Base-by-base conservation (phyloP, 1,139 yeast species). In the Candida frijolesensis region DNA sequence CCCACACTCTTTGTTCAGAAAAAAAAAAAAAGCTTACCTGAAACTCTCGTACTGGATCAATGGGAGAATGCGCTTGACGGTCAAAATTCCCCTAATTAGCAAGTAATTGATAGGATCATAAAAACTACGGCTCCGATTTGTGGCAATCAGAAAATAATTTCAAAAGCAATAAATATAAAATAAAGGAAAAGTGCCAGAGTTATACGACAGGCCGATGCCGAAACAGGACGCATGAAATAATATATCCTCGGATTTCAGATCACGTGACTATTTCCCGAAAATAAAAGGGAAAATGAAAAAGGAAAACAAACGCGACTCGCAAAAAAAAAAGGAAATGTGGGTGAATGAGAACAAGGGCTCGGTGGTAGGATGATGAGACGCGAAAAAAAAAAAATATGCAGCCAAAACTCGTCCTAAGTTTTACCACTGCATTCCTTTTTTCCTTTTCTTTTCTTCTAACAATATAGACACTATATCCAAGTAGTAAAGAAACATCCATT, bases 311-410 rank as follows among this genome's bases (percentile, higher is more conserved):
- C 41, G 41, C 41, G 41, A 37, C 41, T 37, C 14, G 27, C 10
- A 37, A 37, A 37, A 22, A 22, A 10, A 38, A 37, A 37, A 10
- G 4, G 10, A 18, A 38, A 27, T 14, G 1, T 38, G 29, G 41
- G n/a, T 3, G 8, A 30, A 4, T n/a, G 34, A 1, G 14, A 35
- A 15, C 7, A 5, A 35, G 18, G 19, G 10, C 16, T 7, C 16
- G 4, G n/a, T 37, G 14, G 27, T 15, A 29, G 7, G 42, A 12
- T 38, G 42, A 44, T 41, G 48, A 29, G 42, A 42, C 35, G 42
- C 45, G 45, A 42, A 46, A 46, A 42, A 46, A 45, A 45, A 30
- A 19, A 40, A 25, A 4, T 25, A 25, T 25, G 10, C 29, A 25
- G 7, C n/a, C 19, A 14, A 40, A 40, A 40, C 29, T 40, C 14